These are phyloP conservation scores for Cordyceps fumosorosea DNA, from an alignment of 2,329 filamentous ascomycete genomes.

Conservation along the genomic window DNA sequence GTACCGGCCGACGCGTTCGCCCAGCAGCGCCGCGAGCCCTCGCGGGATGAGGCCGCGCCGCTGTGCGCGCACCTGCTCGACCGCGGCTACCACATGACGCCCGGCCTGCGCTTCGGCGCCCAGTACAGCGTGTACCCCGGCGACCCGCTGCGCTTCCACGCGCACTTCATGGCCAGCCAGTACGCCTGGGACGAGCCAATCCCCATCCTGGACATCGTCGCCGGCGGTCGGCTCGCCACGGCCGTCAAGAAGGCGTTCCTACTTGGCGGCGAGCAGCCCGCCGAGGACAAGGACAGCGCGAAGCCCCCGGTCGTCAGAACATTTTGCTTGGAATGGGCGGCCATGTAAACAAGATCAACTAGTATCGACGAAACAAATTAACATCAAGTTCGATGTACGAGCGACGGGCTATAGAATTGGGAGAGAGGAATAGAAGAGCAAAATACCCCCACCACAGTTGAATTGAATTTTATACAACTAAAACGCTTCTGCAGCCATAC, in stretches of 20 bases:
- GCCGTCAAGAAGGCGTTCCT: conserved; percentile 95
- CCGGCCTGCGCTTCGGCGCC: conserved; percentile 88
- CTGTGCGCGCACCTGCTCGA: conserved; percentile 76
- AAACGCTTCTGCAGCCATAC: neutral
- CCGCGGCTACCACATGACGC: conserved; percentile 78
- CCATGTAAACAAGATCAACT: conserved; percentile 55
- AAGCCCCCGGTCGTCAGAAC: conserved; percentile 54
- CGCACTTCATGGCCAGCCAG: conserved; percentile 83
- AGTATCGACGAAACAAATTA: neutral
- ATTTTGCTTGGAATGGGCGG: conserved; percentile 90
- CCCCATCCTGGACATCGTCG: conserved; percentile 75
- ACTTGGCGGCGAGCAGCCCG: conserved; percentile 60
- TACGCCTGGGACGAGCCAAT: conserved; percentile 85
- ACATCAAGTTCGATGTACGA: neutral
- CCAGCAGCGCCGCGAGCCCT: conserved; percentile 10
- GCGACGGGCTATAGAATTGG: neutral
- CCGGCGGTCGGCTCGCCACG: conserved; percentile 80
- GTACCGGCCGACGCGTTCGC: conserved; percentile 17
- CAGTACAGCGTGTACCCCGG: conserved; percentile 94
- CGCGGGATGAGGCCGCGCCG: conserved; percentile 33
- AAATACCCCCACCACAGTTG: neutral
- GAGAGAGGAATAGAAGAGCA: neutral
- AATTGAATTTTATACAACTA: neutral
- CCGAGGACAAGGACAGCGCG: conserved; percentile 19
- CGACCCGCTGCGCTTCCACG: conserved; percentile 90